These are phyloP conservation scores for Carex arenaria DNA, from an alignment of 202 grass and related monocot genomes.

Conservation along the genomic window DNA sequence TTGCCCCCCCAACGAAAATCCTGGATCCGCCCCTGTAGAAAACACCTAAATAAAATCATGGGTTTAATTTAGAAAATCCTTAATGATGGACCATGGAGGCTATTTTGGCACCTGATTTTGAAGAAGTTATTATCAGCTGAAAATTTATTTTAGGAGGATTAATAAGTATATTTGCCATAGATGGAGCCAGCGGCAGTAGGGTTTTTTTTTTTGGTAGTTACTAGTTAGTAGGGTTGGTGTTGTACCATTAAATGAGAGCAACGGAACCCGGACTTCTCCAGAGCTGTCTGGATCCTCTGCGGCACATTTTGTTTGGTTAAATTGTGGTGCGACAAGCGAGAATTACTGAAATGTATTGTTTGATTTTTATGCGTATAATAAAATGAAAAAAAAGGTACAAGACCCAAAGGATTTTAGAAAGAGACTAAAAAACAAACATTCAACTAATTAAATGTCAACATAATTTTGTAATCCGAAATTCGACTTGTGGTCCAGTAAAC, in stretches of 20 bases:
- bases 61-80: background rate
- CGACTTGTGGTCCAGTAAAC: too few relatives aligned
- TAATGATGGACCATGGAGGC: background rate
- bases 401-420: background rate
- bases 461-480: background rate
- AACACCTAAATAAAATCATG: background rate
- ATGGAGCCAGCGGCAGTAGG: background rate
- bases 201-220: background rate
- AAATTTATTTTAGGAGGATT: background rate
- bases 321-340: background rate
- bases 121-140: background rate
- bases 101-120: background rate
- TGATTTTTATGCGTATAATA: background rate
- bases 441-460: background rate
- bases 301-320: background rate
- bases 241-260: slow-evolving; percentile 3
- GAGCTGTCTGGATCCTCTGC: background rate
- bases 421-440: background rate
- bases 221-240: slow-evolving; percentile 5
- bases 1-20: too few relatives aligned
- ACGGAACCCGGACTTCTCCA: background rate
- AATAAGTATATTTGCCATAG: background rate
- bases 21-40: too few relatives aligned
- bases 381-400: background rate
- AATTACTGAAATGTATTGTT: background rate